These are phyloP conservation scores for Omphalea diandra DNA, from an alignment of 441 rosid species.

Conservation along the genomic window DNA sequence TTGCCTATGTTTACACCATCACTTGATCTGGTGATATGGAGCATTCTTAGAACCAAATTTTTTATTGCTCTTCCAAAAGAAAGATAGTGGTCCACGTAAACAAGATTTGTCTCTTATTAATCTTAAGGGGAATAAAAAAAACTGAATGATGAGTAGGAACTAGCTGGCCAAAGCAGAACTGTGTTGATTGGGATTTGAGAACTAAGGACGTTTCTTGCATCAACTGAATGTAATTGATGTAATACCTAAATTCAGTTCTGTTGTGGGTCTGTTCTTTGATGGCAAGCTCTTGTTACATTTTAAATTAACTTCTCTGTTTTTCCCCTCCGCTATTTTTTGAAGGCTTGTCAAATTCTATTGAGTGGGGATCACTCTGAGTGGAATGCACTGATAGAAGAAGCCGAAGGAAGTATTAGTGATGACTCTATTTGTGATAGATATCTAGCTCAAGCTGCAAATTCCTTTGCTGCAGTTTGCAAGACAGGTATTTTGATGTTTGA, in stretches of 20 bases:
- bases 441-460: constrained; percentile 59
- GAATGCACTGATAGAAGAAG: constrained; percentile 59
- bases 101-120: not conserved
- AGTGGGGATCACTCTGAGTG: constrained; percentile 53
- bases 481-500: constrained; percentile 41
- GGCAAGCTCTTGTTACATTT: constrained; percentile 15
- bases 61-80: not conserved
- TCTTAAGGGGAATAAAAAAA: not conserved
- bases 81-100: not conserved
- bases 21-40: not conserved
- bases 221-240: not conserved
- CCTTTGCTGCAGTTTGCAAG: constrained; percentile 44
- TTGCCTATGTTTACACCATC: not conserved
- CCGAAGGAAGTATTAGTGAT: constrained; percentile 49
- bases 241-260: constrained; percentile 1
- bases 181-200: not conserved
- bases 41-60: not conserved
- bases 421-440: constrained; percentile 51
- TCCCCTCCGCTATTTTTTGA: constrained; percentile 16
- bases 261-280: constrained; percentile 7
- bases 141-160: not conserved
- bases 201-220: not conserved
- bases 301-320: constrained; percentile 12
- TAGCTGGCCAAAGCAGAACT: not conserved
- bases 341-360: constrained; percentile 79